These are phyloP conservation scores for Fallopia convolvulus DNA, from an alignment of 148 eudicot species.

Conservation along the genomic window DNA sequence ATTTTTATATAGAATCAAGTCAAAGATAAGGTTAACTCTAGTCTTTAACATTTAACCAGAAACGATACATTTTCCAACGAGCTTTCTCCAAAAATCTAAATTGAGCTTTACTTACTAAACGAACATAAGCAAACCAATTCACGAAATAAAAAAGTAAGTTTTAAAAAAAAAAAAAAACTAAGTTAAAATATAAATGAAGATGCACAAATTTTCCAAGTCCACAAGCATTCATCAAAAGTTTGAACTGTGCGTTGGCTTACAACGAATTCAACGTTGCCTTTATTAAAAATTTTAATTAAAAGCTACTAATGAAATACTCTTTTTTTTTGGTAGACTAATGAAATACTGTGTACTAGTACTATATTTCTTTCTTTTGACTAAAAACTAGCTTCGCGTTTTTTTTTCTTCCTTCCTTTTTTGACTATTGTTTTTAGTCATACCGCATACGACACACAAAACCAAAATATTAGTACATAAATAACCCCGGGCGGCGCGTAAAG, in stretches of 20 bases:
- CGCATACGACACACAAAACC: not conserved
- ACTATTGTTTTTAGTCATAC: not conserved
- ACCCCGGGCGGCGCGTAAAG: slow-evolving; percentile 4
- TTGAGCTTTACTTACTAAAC: not conserved
- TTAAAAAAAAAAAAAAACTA: too few relatives aligned
- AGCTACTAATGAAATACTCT: not conserved
- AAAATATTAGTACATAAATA: too few relatives aligned
- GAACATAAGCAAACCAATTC: not conserved
- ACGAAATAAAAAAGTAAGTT: not conserved
- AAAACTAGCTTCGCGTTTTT: not conserved
- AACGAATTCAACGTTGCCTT: not conserved
- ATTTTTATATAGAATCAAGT: too few relatives aligned
- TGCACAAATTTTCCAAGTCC: not conserved
- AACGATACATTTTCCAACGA: too few relatives aligned
- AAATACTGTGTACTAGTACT: too few relatives aligned
- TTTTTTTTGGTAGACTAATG: too few relatives aligned
- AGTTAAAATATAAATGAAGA: not conserved
- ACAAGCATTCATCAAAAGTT: not conserved
- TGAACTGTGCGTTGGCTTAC: not conserved
- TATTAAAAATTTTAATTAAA: not conserved
- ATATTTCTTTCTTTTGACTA: slow-evolving; percentile 1
- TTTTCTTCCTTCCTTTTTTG: slow-evolving; percentile 4
- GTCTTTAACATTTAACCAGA: too few relatives aligned
- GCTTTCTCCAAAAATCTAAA: not conserved
- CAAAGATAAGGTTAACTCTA: too few relatives aligned